Percentiles rank a stretch among this genome's conserved stretches.
phyloP scores from a whole-genome alignment of 2,329 filamentous ascomycete species.

The Xylariaceae sp. region DNA sequence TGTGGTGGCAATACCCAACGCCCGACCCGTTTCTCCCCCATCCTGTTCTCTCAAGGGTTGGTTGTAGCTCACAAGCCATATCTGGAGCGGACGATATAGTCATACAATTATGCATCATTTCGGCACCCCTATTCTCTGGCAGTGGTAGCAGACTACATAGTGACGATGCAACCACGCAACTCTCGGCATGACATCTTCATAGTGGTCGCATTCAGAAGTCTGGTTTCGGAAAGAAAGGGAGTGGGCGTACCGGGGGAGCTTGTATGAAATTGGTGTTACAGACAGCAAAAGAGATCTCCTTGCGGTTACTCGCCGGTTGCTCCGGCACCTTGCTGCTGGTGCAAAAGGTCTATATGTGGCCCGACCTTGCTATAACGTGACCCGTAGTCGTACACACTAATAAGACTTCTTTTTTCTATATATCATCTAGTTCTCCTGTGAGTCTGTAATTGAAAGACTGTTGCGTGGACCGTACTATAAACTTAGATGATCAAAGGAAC shows the following conservation, averaged over 20 bases:
- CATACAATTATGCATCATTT: slow-evolving; percentile 40
- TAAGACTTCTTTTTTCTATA: slow-evolving; percentile 20
- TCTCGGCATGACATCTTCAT: slow-evolving; percentile 15
- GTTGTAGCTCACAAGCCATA: slow-evolving; percentile 57
- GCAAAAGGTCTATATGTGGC: slow-evolving; percentile 12
- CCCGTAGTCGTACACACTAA: slow-evolving; percentile 24
- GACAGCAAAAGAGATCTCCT: slow-evolving; percentile 28
- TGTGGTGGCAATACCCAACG: slow-evolving; percentile 34
- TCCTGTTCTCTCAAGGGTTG: slow-evolving; percentile 43
- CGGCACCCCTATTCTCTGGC: slow-evolving; percentile 26
- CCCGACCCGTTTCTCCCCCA: slow-evolving; percentile 40
- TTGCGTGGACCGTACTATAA: too few relatives aligned
- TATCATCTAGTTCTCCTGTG: too few relatives aligned
- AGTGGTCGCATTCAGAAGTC: slow-evolving; percentile 26
- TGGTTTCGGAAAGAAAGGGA: slow-evolving; percentile 32
- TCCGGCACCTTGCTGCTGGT: slow-evolving; percentile 20
- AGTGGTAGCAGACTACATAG: slow-evolving; percentile 22
- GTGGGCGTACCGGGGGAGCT: slow-evolving; percentile 34
- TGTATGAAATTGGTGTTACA: slow-evolving; percentile 37
- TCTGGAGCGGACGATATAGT: slow-evolving; percentile 54
- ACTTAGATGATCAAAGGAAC: too few relatives aligned
- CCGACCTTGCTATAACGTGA: slow-evolving; percentile 17
- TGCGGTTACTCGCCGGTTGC: slow-evolving; percentile 21
- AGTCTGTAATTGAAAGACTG: too few relatives aligned
- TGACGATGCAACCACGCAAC: slow-evolving; percentile 21